Evolutionary conservation across 495 filamentous ascomycete species (phyloP).

Genomic region (Penicillium flavigenum): DNA sequence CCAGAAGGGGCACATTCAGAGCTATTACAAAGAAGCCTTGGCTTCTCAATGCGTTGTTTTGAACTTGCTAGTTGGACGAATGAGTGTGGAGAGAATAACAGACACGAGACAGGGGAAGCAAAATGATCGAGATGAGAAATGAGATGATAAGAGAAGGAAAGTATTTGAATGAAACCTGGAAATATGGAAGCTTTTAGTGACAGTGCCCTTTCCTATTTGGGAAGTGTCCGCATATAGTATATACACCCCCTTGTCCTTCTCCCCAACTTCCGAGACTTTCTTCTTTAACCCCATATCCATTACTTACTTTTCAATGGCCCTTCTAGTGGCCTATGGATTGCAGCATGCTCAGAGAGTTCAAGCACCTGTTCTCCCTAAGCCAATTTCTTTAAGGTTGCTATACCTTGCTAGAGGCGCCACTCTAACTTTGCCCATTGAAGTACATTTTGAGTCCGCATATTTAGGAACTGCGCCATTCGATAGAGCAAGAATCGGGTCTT

Average conservation of each 20-base stretch:
- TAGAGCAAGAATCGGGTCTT: background rate
- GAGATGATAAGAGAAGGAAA: background rate
- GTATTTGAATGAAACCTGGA: background rate
- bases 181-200: background rate
- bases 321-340: background rate
- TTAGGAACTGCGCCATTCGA: background rate
- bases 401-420: background rate
- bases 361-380: background rate
- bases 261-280: too few species aligned
- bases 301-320: background rate
- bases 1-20: background rate
- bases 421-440: background rate
- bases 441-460: background rate
- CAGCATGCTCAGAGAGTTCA: background rate
- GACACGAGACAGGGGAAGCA: background rate
- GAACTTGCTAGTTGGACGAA: background rate
- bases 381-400: background rate
- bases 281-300: background rate
- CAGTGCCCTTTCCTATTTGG: background rate
- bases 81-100: background rate
- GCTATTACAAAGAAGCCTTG: background rate
- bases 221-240: background rate
- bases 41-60: background rate
- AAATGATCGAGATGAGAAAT: background rate
- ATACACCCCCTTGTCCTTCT: background rate